Evolutionary conservation across 805 yeast genomes (phyloP).

Genomic region (Candida tibetensis): DNA sequence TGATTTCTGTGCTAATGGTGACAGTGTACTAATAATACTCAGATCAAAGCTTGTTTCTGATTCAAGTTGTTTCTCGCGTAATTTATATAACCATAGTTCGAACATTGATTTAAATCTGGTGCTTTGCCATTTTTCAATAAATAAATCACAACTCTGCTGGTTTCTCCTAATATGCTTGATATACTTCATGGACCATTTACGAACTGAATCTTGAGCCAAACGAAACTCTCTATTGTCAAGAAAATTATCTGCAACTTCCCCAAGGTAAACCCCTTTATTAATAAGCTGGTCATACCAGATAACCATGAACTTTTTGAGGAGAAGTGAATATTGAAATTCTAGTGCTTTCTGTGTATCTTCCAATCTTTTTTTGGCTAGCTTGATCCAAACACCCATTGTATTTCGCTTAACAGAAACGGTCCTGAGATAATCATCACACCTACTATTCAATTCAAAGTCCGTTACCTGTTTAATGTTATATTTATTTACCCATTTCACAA

Average conservation of each 20-base stretch:
- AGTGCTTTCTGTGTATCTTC: conserved; percentile 12
- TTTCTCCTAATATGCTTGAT: conserved; percentile 32
- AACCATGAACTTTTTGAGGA: conserved; percentile 26
- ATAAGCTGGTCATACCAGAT: conserved; percentile 35
- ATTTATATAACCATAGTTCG: conserved; percentile 37
- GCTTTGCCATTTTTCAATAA: conserved; percentile 31
- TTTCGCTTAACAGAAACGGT: neutral
- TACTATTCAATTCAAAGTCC: conserved; percentile 8
- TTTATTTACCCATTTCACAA: conserved; percentile 21
- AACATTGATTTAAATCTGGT: conserved; percentile 28
- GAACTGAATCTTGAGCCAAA: conserved; percentile 23
- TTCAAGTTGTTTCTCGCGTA: conserved; percentile 10
- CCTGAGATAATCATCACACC: conserved; percentile 6
- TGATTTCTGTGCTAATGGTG: conserved; percentile 32
- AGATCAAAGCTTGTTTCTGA: conserved; percentile 21
- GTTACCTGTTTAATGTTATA: conserved; percentile 15
- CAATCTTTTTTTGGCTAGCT: neutral
- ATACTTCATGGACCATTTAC: conserved; percentile 37
- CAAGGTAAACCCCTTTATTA: conserved; percentile 20
- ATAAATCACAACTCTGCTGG: conserved; percentile 34
- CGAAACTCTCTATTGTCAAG: conserved; percentile 27
- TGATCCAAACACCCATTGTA: conserved; percentile 15
- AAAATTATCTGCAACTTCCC: conserved; percentile 30
- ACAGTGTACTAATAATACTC: conserved; percentile 23
- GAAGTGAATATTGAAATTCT: conserved; percentile 16